Base-by-base conservation (phyloP, 306 rosid species). In the Gleditsia sinensis region DNA sequence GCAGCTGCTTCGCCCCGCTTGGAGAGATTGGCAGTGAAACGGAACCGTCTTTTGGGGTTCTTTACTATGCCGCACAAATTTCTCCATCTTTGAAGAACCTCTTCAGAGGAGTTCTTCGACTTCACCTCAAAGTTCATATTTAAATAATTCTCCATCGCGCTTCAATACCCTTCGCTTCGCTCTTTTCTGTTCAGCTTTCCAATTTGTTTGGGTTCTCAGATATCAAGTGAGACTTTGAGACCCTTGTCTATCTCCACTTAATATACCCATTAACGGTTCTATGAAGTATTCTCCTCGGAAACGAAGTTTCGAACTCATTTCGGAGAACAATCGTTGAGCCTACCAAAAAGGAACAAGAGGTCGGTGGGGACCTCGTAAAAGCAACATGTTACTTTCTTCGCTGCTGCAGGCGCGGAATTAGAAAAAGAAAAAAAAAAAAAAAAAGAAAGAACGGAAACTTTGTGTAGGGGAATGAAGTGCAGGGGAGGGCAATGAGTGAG, bases 11-110 rank as follows among this genome's bases (percentile, higher is more conserved):
- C 90, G 34, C 0, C 30, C 9, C 96, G 88, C 81, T 90, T 90
- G 74, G 80, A 0, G 69, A 94, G 89, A 84, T 94, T 91, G 27
- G 98, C 97, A 9, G 97, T 91, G 81, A 91, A 94, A 12, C 98
- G 97, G 75, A 94, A 94, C 37, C 98, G 61, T 61, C 94, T 63
- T 75, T 80, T 94, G 48, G 87, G 91, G 67, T 94, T 91, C 85
- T 86, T 91, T 1, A 91, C 97, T 6, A 91, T 3, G 0, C 90
- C 71, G 20, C 97, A 92, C 0, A 87, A 67, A 1, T 82, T 61
- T 81, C 99, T 94, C 99, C 97, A 94, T 73, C 72, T 80, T 63
- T 83, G 85, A 71, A 94, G 86, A 25, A 82, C 84, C 75, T 94
- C 97, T 1, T 83, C 89, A 0, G 95, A 82, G 0, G 97, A 87